phyloP scores from a whole-genome alignment of 495 filamentous ascomycete species.

The Tuber umbilicatum region DNA sequence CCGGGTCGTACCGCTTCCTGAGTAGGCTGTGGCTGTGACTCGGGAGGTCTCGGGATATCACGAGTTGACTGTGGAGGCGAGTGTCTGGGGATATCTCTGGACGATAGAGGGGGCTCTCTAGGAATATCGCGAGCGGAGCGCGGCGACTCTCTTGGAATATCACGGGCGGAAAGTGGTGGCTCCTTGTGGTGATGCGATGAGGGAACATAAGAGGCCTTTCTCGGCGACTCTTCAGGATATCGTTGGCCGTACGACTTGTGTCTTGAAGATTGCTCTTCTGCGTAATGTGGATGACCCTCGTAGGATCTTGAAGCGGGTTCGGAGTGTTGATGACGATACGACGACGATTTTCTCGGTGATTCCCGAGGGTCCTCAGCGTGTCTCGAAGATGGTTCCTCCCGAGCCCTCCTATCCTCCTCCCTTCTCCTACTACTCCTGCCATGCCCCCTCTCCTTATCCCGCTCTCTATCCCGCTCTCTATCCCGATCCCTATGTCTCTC shows the following conservation, averaged over 20 bases:
- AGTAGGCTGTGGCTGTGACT: slow-evolving; percentile 6
- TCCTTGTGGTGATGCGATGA: neutral
- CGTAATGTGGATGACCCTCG: slow-evolving; percentile 18
- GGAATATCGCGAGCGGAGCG: neutral
- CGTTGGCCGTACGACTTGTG: slow-evolving; percentile 27
- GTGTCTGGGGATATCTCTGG: slow-evolving; percentile 6
- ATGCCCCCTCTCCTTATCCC: slow-evolving; percentile 35
- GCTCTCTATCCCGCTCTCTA: slow-evolving; percentile 33
- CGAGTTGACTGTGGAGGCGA: slow-evolving; percentile 8
- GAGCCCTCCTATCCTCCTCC: slow-evolving; percentile 42
- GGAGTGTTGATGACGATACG: neutral
- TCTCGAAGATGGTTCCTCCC: slow-evolving; percentile 37
- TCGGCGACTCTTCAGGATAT: slow-evolving; percentile 26
- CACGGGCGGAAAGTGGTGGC: neutral
- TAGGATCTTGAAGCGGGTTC: slow-evolving; percentile 4
- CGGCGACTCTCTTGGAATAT: neutral
- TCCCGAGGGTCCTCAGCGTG: slow-evolving; percentile 23
- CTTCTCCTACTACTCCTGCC: slow-evolving; percentile 35
- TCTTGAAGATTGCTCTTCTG: slow-evolving; percentile 26
- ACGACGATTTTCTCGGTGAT: neutral
- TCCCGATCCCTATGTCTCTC: slow-evolving; percentile 41
- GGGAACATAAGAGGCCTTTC: slow-evolving; percentile 27
- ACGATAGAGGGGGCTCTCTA: neutral
- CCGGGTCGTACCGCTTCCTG: slow-evolving; percentile 30
- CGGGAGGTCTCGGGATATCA: slow-evolving; percentile 25